Evolutionary conservation across 805 yeast species (phyloP).

Genomic region (Candida pseudoglaebosa): DNA sequence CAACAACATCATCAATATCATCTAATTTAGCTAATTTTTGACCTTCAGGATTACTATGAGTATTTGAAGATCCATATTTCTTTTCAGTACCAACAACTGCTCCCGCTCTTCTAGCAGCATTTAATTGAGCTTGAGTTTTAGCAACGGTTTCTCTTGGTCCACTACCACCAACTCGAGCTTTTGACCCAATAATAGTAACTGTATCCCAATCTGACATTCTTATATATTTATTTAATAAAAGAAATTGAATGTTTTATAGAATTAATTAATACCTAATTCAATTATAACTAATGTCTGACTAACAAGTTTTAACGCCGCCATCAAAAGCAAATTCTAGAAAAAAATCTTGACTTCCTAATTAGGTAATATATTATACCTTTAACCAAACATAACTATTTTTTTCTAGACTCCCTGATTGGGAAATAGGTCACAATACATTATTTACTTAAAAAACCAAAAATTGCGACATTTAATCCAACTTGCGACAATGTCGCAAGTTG

Average conservation of each 20-base stretch:
- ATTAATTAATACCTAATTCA: too few relatives aligned
- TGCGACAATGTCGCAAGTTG: too few relatives aligned
- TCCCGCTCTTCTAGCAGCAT: slow-evolving; percentile 93
- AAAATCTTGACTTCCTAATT: too few relatives aligned
- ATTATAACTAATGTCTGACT: not conserved
- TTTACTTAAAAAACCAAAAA: too few relatives aligned
- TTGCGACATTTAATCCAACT: too few relatives aligned
- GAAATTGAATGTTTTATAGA: too few relatives aligned
- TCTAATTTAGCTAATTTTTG: slow-evolving; percentile 93
- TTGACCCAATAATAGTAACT: slow-evolving; percentile 83
- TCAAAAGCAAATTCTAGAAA: too few relatives aligned
- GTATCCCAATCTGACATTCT: slow-evolving; percentile 81
- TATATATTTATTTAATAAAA: not conserved
- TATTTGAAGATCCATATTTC: slow-evolving; percentile 70
- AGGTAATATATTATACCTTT: too few relatives aligned
- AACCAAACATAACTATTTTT: too few relatives aligned
- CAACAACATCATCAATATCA: slow-evolving; percentile 88
- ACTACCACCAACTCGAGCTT: slow-evolving; percentile 81
- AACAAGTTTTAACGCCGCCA: too few relatives aligned
- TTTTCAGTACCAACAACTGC: slow-evolving; percentile 86
- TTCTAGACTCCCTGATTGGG: too few relatives aligned
- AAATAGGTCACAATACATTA: too few relatives aligned
- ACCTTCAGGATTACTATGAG: slow-evolving; percentile 75
- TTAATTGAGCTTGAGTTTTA: slow-evolving; percentile 69
- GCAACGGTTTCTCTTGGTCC: slow-evolving; percentile 88